Evolutionary conservation across 768 basidiomycete genomes (phyloP).

Genomic region (Tremella fuciformis): DNA sequence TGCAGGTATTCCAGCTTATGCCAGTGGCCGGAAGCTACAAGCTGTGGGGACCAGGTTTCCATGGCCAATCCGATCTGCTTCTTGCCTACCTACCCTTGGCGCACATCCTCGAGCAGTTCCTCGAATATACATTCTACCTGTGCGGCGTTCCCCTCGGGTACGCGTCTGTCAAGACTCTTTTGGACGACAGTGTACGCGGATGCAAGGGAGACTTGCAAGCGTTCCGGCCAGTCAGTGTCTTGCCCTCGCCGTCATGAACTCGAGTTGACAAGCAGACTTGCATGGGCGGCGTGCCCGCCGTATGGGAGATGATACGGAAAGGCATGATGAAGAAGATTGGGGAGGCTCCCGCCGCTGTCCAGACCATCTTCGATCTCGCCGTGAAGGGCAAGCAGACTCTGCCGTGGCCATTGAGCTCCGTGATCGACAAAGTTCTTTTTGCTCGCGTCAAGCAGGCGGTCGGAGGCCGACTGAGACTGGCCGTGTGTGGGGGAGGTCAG

Average conservation of each 20-base stretch:
- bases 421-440: slow-evolving; percentile 47
- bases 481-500: slow-evolving; percentile 47
- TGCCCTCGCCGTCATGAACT: background rate
- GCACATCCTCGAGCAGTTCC: slow-evolving; percentile 49
- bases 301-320: slow-evolving; percentile 45
- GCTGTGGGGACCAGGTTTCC: slow-evolving; percentile 7
- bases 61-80: slow-evolving; percentile 25
- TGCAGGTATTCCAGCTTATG: background rate
- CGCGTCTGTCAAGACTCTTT: slow-evolving; percentile 49
- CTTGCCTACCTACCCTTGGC: slow-evolving; percentile 44
- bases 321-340: slow-evolving; percentile 50
- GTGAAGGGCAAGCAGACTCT: slow-evolving; percentile 45
- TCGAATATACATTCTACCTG: slow-evolving; percentile 49
- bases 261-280: slow-evolving; percentile 28
- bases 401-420: slow-evolving; percentile 35
- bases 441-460: slow-evolving; percentile 46
- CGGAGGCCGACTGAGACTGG: slow-evolving; percentile 45
- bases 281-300: slow-evolving; percentile 48
- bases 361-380: slow-evolving; percentile 43
- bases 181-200: slow-evolving; percentile 48
- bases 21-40: slow-evolving; percentile 20
- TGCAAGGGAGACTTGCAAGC: slow-evolving; percentile 49
- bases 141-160: slow-evolving; percentile 43
- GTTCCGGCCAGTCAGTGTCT: slow-evolving; percentile 34
- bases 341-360: slow-evolving; percentile 38